Evolutionary conservation across 176 grass and related monocot species (phyloP), one percentile per base, ranked within the genome.

Genomic region (Canna indica): DNA sequence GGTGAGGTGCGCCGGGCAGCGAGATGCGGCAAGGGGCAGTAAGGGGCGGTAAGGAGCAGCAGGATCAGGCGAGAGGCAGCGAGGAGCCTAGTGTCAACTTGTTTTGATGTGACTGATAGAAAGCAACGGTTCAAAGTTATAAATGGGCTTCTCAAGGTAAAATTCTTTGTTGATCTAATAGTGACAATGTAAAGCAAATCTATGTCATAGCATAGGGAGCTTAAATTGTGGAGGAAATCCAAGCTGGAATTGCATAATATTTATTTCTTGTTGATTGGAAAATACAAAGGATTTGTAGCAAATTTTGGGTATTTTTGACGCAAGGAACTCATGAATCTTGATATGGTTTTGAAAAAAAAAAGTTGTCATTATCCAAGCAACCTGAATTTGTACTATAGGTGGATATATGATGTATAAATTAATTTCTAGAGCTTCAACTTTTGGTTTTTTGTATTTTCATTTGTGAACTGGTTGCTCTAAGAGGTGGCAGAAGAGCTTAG

Each of bases 51-150:
- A n/a, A n/a, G n/a, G n/a, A n/a, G n/a, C n/a, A n/a, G n/a, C n/a
- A n/a, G n/a, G n/a, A n/a, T n/a, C n/a, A n/a, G n/a, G n/a, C n/a
- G n/a, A n/a, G n/a, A n/a, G n/a, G n/a, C n/a, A n/a, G n/a, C n/a
- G n/a, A n/a, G n/a, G n/a, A n/a, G n/a, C n/a, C n/a, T 96, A 36
- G 71, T 96, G 68, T 83, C 79, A 56, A 91, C 77, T 70, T 89
- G 88, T 79, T 91, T 91, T 68, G 85, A 96, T 81, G 59, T 83
- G 71, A 87, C 88, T 1, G 86, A 96, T 77, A 82, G 77, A 80
- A 91, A 81, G 71, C 83, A 68, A 81, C 88, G 86, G 64, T 67
- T 83, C 78, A 75, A 91, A 77, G 83, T 96, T 73, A 81, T 89
- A 46, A 77, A 77, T 70, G 79, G 81, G 73, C 86, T 96, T 80